A percentile compares a stretch with the other conserved stretches of the same genome.
These are phyloP conservation scores for Ogataea angusta DNA, from an alignment of 805 yeast species.

Conservation along the genomic window DNA sequence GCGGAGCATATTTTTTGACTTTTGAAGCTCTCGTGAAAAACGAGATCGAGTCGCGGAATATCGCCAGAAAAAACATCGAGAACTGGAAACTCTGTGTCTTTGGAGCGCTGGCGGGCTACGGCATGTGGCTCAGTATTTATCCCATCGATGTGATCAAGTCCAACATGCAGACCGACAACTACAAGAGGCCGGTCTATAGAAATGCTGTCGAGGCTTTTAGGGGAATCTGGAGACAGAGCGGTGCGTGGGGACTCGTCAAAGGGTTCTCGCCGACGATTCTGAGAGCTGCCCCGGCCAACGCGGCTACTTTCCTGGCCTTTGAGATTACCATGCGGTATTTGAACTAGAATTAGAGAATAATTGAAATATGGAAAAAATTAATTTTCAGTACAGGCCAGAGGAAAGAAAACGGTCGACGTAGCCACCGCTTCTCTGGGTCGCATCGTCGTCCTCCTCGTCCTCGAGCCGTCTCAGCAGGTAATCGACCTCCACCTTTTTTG, in stretches of 20 bases:
- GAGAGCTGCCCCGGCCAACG: slow-evolving; percentile 98
- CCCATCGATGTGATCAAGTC: slow-evolving; percentile 93
- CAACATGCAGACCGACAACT: slow-evolving; percentile 73
- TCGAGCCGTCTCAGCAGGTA: slow-evolving; percentile 82
- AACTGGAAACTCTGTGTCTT: slow-evolving; percentile 81
- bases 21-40: slow-evolving; percentile 83
- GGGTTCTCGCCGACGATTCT: slow-evolving; percentile 91
- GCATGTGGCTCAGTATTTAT: slow-evolving; percentile 80
- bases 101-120: slow-evolving; percentile 90
- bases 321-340: slow-evolving; percentile 79
- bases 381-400: slow-evolving; percentile 19
- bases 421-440: slow-evolving; percentile 19
- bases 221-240: slow-evolving; percentile 53
- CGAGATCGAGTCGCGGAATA: slow-evolving; percentile 47
- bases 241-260: slow-evolving; percentile 76
- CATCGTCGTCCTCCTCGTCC: slow-evolving; percentile 34
- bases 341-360: slow-evolving; percentile 15
- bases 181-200: slow-evolving; percentile 55
- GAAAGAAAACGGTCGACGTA: slow-evolving; percentile 26
- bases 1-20: slow-evolving; percentile 84
- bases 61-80: slow-evolving; percentile 70
- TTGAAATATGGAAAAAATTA: background rate
- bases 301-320: slow-evolving; percentile 92
- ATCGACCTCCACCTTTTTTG: slow-evolving; percentile 93
- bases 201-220: slow-evolving; percentile 58